These are phyloP conservation scores for Aspergillus puulaauensis DNA, from an alignment of 2,329 filamentous ascomycete genomes.

Conservation along the genomic window DNA sequence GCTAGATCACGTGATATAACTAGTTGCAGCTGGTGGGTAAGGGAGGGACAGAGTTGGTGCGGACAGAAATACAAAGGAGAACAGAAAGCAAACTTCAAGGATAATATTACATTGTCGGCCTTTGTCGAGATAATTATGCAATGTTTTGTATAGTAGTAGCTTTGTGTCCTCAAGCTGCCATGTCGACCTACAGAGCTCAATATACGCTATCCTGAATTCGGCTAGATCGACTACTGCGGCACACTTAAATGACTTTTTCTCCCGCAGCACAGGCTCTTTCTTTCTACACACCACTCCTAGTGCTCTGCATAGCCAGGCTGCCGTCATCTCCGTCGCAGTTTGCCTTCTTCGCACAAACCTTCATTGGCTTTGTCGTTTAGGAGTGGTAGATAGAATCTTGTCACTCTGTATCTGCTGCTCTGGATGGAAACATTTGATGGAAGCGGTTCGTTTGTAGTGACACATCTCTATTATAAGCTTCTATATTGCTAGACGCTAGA, in stretches of 20 bases:
- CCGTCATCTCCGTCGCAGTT: constrained; percentile 28
- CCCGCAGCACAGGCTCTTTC: constrained; percentile 9
- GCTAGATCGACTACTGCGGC: constrained; percentile 15
- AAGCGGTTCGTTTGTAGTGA: constrained; percentile 78
- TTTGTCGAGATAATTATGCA: too few species aligned
- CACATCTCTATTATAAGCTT: constrained; percentile 51
- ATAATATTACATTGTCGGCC: neutral
- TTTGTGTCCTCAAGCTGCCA: neutral
- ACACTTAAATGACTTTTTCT: constrained; percentile 23
- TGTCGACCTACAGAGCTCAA: neutral
- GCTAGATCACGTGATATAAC: constrained; percentile 19
- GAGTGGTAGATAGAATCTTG: constrained; percentile 63
- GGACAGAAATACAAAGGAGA: neutral
- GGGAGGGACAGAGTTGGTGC: neutral
- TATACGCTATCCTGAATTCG: constrained; percentile 19
- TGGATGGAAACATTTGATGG: constrained; percentile 70
- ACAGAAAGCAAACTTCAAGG: neutral
- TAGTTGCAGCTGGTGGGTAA: neutral
- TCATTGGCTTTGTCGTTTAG: constrained; percentile 40
- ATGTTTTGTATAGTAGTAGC: too few species aligned
- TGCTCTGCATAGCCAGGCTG: constrained; percentile 42
- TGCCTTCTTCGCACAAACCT: constrained; percentile 32
- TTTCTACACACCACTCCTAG: constrained; percentile 39
- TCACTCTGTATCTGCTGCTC: constrained; percentile 87
- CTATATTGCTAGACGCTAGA: constrained; percentile 1